These are phyloP conservation scores for Chytriomyces confervae DNA, from an alignment of 192 early-diverging fungal genomes.

Conservation along the genomic window DNA sequence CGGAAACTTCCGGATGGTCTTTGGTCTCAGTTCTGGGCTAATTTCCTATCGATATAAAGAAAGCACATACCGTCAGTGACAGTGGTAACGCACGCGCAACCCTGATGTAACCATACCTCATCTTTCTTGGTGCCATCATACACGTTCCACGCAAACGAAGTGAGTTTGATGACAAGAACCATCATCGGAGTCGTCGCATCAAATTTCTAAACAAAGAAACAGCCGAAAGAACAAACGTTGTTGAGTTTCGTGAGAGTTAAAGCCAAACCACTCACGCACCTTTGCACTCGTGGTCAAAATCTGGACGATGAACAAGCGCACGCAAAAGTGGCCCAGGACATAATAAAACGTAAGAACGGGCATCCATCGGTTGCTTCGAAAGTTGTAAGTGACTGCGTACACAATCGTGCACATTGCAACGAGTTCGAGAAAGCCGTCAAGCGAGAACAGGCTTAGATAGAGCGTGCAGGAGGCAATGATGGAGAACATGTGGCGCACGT, in stretches of 20 bases:
- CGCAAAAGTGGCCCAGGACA: slow-evolving; percentile 47
- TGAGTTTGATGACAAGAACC: slow-evolving; percentile 91
- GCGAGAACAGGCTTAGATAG: slow-evolving; percentile 47
- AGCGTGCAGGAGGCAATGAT: slow-evolving; percentile 41
- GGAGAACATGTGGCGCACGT: slow-evolving; percentile 52
- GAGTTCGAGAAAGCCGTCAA: slow-evolving; percentile 48
- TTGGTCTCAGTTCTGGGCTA: slow-evolving; percentile 68
- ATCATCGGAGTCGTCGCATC: slow-evolving; percentile 94
- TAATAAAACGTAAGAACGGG: slow-evolving; percentile 43
- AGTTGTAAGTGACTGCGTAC: slow-evolving; percentile 26
- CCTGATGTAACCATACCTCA: slow-evolving; percentile 7
- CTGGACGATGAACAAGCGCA: slow-evolving; percentile 14
- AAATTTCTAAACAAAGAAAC: slow-evolving; percentile 56
- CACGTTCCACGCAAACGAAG: slow-evolving; percentile 86
- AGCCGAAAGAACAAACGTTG: background rate
- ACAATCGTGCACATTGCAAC: slow-evolving; percentile 27
- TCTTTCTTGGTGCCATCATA: slow-evolving; percentile 72
- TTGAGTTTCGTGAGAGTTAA: background rate
- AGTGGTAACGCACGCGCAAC: no score
- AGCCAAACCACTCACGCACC: background rate
- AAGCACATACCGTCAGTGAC: background rate
- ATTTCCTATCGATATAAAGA: slow-evolving; percentile 51
- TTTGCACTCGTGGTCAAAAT: background rate
- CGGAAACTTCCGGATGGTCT: slow-evolving; percentile 69
- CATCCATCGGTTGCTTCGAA: slow-evolving; percentile 27